A percentile compares a stretch with the other conserved stretches of the same genome.
phyloP scores from a whole-genome alignment of 768 basidiomycete species.

The Candolleomyces aberdarensis region DNA sequence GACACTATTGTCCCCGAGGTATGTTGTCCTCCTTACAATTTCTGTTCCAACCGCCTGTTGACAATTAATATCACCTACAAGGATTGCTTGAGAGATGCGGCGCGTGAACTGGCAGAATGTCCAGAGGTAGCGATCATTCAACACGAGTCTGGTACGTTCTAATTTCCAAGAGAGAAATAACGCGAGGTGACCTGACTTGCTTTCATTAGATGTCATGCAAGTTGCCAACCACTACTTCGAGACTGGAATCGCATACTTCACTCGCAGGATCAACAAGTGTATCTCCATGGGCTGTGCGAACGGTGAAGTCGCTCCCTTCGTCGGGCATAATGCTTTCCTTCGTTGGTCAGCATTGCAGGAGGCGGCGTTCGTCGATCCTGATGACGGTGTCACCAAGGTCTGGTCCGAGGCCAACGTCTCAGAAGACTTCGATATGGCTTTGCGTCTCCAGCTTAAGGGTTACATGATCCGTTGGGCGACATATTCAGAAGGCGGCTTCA shows the following conservation, averaged over 20 bases:
- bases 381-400: slow-evolving; percentile 64
- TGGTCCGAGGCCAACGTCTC: slow-evolving; percentile 84
- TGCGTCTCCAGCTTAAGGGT: slow-evolving; percentile 59
- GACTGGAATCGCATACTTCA: slow-evolving; percentile 87
- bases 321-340: slow-evolving; percentile 87
- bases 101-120: slow-evolving; percentile 77
- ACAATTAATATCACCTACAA: slow-evolving; percentile 18
- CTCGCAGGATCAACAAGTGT: slow-evolving; percentile 79
- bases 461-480: slow-evolving; percentile 85
- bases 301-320: slow-evolving; percentile 80
- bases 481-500: slow-evolving; percentile 81
- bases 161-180: slow-evolving; percentile 5
- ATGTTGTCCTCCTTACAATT: neutral
- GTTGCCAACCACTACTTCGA: slow-evolving; percentile 89
- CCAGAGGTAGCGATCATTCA: slow-evolving; percentile 88
- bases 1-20: slow-evolving; percentile 78
- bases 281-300: slow-evolving; percentile 81
- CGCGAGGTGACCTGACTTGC: no score
- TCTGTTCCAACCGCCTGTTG: neutral
- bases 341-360: slow-evolving; percentile 90
- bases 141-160: slow-evolving; percentile 68
- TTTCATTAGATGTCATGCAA: slow-evolving; percentile 73
- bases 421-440: slow-evolving; percentile 82
- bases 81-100: slow-evolving; percentile 90
- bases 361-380: slow-evolving; percentile 68